These are phyloP conservation scores for Skeletonema potamos DNA, from an alignment of 108 stramenopile species.

Conservation along the genomic window DNA sequence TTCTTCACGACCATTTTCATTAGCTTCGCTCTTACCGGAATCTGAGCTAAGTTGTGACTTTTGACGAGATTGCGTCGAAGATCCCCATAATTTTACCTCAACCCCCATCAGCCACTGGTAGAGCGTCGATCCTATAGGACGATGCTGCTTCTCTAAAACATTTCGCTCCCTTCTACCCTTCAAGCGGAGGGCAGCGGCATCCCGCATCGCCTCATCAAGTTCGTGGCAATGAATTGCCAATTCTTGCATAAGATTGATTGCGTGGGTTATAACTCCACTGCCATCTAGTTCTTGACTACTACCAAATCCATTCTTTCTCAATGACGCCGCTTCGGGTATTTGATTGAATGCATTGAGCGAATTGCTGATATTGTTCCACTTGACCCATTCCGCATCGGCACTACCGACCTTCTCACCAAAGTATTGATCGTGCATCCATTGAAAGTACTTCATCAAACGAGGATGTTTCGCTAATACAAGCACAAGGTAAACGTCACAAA, in stretches of 20 bases:
- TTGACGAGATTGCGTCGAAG: neutral
- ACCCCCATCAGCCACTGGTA: conserved; percentile 60
- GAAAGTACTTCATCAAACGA: conserved; percentile 58
- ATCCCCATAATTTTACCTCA: conserved; percentile 23
- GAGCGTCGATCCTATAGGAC: conserved; percentile 30
- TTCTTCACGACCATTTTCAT: neutral
- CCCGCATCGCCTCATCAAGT: conserved; percentile 47
- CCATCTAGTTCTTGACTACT: neutral
- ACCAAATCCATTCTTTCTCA: neutral
- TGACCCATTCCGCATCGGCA: conserved; percentile 46
- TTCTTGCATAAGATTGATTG: conserved; percentile 70
- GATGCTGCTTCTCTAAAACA: conserved; percentile 22
- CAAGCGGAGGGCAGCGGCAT: conserved; percentile 25
- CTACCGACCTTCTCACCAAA: conserved; percentile 36
- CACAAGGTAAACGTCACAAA: conserved; percentile 70
- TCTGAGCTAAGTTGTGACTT: neutral
- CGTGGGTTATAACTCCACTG: conserved; percentile 34
- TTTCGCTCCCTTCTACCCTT: conserved; percentile 27
- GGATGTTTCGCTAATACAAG: conserved; percentile 59
- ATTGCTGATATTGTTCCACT: conserved; percentile 51
- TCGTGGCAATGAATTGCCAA: conserved; percentile 61
- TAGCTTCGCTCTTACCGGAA: neutral
- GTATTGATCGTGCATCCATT: conserved; percentile 52
- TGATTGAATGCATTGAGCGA: conserved; percentile 52
- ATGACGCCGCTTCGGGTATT: conserved; percentile 31